Evolutionary conservation across 768 basidiomycete genomes (phyloP).

Genomic region (Psilocybe tampanensis): DNA sequence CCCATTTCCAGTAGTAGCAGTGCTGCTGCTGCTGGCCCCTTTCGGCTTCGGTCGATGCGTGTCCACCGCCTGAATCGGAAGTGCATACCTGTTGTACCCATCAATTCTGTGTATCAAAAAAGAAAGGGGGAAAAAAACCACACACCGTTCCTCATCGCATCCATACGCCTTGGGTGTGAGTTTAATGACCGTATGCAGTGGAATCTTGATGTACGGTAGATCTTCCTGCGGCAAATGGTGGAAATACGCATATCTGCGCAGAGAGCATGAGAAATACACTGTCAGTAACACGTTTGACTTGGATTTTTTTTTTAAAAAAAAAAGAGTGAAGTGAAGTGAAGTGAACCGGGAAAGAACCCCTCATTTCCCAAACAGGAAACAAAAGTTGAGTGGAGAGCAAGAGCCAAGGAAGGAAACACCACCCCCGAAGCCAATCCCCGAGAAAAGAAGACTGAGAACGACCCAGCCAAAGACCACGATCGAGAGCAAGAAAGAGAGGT

Average conservation of each 20-base stretch:
- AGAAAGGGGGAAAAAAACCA: neutral
- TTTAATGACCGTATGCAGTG: slow-evolving; percentile 97
- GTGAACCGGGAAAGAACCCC: too few species aligned
- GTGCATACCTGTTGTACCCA: slow-evolving; percentile 60
- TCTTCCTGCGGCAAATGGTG: slow-evolving; percentile 90
- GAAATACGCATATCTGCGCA: slow-evolving; percentile 92
- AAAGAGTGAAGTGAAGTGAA: neutral
- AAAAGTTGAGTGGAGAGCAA: too few species aligned
- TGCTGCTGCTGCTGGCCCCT: too few species aligned
- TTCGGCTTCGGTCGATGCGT: slow-evolving; percentile 79
- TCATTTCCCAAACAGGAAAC: too few species aligned
- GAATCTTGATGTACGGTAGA: slow-evolving; percentile 97
- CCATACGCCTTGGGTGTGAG: slow-evolving; percentile 98
- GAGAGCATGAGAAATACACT: slow-evolving; percentile 12
- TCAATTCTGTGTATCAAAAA: neutral
- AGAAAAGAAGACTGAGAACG: too few species aligned
- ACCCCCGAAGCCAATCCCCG: neutral
- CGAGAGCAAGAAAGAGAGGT: too few species aligned
- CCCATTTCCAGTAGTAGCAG: slow-evolving; percentile 8
- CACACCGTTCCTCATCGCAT: slow-evolving; percentile 92
- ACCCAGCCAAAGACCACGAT: neutral
- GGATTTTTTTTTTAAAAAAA: too few species aligned
- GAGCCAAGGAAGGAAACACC: too few species aligned
- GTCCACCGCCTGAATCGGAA: slow-evolving; percentile 93
- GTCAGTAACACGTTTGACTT: too few species aligned